Conservation (phyloP, 1,284 basidiomycete genomes). For the Melanopsichium pennsylvanicum region DNA sequence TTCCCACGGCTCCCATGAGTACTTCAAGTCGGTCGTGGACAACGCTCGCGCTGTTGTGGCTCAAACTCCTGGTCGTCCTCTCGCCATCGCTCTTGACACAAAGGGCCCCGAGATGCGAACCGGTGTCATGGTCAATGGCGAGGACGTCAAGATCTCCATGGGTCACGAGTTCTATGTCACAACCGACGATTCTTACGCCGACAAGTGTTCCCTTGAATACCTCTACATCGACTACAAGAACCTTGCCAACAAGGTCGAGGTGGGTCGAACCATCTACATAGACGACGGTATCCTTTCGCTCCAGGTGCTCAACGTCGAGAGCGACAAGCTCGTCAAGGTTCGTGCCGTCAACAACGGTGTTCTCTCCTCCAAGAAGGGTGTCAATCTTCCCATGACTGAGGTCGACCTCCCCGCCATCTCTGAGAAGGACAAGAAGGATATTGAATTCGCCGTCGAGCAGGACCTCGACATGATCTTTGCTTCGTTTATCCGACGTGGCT, state of each 20-base stretch:
- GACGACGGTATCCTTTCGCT: conserved; percentile 97
- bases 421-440: conserved; percentile 87
- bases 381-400: conserved; percentile 97
- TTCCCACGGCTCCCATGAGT: conserved; percentile 62
- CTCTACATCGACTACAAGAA: conserved; percentile 73
- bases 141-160: conserved; percentile 84
- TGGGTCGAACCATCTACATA: conserved; percentile 94
- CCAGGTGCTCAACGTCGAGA: conserved; percentile 80
- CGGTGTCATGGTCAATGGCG: conserved; percentile 84
- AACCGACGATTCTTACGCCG: conserved; percentile 81
- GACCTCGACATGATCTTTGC: conserved; percentile 85
- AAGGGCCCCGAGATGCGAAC: conserved; percentile 99
- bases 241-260: conserved; percentile 91
- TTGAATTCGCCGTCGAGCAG: conserved; percentile 95
- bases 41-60: conserved; percentile 60
- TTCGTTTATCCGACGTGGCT: conserved; percentile 63
- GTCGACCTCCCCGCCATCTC: conserved; percentile 98
- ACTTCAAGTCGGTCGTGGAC: conserved; percentile 64
- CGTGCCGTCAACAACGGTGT: conserved; percentile 91
- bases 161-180: conserved; percentile 95
- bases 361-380: conserved; percentile 96
- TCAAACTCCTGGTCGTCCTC: conserved; percentile 75
- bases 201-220: conserved; percentile 82
- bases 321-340: conserved; percentile 70
- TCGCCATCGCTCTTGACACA: conserved; percentile 98